Evolutionary conservation across 345 rosid genomes (phyloP).

Genomic region (Geranium rotundifolium): DNA sequence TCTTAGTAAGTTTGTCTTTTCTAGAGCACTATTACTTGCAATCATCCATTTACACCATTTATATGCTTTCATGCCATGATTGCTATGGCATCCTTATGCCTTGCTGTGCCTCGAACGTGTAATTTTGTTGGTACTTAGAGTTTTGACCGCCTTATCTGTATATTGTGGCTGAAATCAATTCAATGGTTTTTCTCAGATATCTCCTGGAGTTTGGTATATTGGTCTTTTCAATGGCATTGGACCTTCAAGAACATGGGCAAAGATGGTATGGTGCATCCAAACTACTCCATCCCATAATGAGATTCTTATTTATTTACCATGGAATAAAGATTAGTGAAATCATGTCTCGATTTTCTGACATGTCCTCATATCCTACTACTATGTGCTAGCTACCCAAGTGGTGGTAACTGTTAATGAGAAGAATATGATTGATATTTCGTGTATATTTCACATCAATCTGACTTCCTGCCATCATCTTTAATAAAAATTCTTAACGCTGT

Average conservation of each 20-base stretch:
- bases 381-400: too few relatives aligned
- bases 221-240: conserved; percentile 94
- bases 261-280: conserved; percentile 52
- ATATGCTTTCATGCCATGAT: not conserved
- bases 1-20: too few relatives aligned
- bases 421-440: too few relatives aligned
- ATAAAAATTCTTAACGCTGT: too few relatives aligned
- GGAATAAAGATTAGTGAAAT: too few relatives aligned
- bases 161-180: conserved; percentile 3
- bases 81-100: not conserved
- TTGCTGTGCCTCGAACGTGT: not conserved
- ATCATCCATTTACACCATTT: not conserved
- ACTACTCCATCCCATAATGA: too few relatives aligned
- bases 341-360: too few relatives aligned
- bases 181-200: conserved; percentile 37
- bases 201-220: conserved; percentile 78
- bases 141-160: not conserved
- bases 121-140: not conserved
- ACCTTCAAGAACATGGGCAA: conserved; percentile 66
- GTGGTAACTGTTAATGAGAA: too few relatives aligned
- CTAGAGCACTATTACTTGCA: too few relatives aligned
- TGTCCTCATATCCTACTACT: not conserved
- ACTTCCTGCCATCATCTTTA: too few relatives aligned
- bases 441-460: too few relatives aligned
- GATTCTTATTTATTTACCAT: too few relatives aligned